These are phyloP conservation scores for Fusarium euwallaceae DNA, from an alignment of 2,329 filamentous ascomycete genomes.

Conservation along the genomic window DNA sequence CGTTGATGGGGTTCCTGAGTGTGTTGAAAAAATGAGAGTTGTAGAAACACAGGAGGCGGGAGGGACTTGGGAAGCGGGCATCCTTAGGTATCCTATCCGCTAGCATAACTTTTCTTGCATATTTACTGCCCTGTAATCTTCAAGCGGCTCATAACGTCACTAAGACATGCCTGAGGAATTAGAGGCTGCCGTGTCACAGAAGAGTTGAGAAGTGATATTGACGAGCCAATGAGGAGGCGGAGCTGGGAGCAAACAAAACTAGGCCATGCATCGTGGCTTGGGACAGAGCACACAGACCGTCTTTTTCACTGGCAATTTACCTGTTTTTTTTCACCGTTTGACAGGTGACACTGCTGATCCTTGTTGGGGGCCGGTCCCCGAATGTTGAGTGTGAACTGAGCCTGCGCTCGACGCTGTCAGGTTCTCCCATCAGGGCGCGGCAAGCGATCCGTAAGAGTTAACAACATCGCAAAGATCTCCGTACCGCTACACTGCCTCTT, in stretches of 20 bases:
- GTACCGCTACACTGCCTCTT: not conserved
- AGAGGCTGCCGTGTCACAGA: not conserved
- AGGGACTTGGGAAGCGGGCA: not conserved
- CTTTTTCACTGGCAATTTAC: not conserved
- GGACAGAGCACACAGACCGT: not conserved
- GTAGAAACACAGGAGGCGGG: not conserved
- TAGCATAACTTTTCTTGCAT: not conserved
- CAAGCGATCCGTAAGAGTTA: not conserved
- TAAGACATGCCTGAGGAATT: not conserved
- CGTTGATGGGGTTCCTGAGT: not conserved
- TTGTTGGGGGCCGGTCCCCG: not conserved
- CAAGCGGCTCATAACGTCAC: not conserved
- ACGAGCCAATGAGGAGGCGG: not conserved
- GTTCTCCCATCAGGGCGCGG: not conserved
- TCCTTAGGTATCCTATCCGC: not conserved
- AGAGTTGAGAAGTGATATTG: not conserved
- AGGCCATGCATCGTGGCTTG: not conserved
- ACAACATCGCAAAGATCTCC: not conserved
- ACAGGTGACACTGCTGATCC: not conserved
- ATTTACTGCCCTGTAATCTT: not conserved
- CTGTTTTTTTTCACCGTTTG: not conserved
- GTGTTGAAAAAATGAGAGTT: not conserved
- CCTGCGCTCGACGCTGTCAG: not conserved
- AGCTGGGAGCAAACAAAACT: not conserved
- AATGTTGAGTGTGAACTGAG: not conserved